Conservation (phyloP, 129 eudicot genomes). For the Flaveria robusta region DNA sequence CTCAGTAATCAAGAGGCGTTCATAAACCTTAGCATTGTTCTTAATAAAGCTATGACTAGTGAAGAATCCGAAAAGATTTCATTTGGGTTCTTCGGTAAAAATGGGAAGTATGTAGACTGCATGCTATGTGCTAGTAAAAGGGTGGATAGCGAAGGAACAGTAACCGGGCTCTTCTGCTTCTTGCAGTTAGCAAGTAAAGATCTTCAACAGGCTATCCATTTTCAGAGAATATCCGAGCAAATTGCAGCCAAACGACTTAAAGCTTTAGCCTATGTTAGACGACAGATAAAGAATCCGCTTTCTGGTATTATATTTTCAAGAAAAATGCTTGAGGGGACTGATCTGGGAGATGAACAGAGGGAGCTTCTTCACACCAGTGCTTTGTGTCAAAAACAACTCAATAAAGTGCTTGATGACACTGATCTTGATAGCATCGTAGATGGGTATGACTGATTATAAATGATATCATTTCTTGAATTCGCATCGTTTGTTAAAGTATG, state of each 20-base stretch:
- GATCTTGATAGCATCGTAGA: slow-evolving; percentile 85
- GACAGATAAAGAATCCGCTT: slow-evolving; percentile 83
- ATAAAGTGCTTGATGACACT: slow-evolving; percentile 83
- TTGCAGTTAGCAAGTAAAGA: slow-evolving; percentile 90
- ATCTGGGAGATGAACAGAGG: slow-evolving; percentile 70
- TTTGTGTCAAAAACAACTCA: slow-evolving; percentile 85
- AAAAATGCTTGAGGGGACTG: slow-evolving; percentile 72
- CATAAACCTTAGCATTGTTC: slow-evolving; percentile 68
- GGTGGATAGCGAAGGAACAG: slow-evolving; percentile 65
- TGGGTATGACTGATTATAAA: slow-evolving; percentile 46
- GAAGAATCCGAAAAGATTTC: slow-evolving; percentile 66
- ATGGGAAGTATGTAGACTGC: slow-evolving; percentile 73
- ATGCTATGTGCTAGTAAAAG: slow-evolving; percentile 75
- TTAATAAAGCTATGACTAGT: slow-evolving; percentile 79
- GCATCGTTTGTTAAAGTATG: neutral
- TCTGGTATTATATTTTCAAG: slow-evolving; percentile 74
- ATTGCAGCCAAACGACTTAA: slow-evolving; percentile 72
- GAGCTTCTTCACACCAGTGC: slow-evolving; percentile 56
- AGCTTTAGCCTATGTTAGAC: slow-evolving; percentile 69
- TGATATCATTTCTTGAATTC: neutral
- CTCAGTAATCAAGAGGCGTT: slow-evolving; percentile 77
- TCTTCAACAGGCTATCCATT: slow-evolving; percentile 84
- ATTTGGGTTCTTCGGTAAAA: slow-evolving; percentile 65
- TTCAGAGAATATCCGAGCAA: slow-evolving; percentile 75
- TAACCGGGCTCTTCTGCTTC: slow-evolving; percentile 88